Evolutionary conservation across 306 rosid genomes (phyloP).

Genomic region (Coriaria nepalensis): DNA sequence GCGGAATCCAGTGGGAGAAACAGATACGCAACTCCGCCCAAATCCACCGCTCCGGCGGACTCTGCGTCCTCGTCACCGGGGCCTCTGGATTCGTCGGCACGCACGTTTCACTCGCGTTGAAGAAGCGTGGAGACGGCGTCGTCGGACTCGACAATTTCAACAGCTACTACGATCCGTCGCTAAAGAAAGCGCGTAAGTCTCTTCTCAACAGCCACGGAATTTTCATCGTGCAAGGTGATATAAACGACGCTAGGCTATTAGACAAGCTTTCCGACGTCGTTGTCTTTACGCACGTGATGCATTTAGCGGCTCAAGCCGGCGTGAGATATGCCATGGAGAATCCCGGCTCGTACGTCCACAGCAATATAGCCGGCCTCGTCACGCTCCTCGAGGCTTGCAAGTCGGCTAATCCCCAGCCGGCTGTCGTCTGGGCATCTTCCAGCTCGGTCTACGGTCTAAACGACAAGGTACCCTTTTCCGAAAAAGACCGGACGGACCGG

Average conservation of each 20-base stretch:
- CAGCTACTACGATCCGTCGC: slow-evolving; percentile 42
- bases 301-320: slow-evolving; percentile 15
- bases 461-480: slow-evolving; percentile 51
- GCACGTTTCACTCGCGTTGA: slow-evolving; percentile 48
- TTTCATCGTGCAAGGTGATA: slow-evolving; percentile 42
- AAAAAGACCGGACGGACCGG: slow-evolving; percentile 43
- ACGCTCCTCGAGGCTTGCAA: slow-evolving; percentile 48
- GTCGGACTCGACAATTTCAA: slow-evolving; percentile 61
- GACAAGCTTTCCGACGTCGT: slow-evolving; percentile 15
- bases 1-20: slow-evolving; percentile 68
- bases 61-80: slow-evolving; percentile 51
- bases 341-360: slow-evolving; percentile 48
- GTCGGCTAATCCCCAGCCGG: slow-evolving; percentile 58
- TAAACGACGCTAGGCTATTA: slow-evolving; percentile 38
- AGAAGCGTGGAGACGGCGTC: slow-evolving; percentile 56
- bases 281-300: slow-evolving; percentile 13
- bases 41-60: slow-evolving; percentile 33
- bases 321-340: slow-evolving; percentile 33
- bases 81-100: slow-evolving; percentile 56
- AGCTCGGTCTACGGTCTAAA: slow-evolving; percentile 64
- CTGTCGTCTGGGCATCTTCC: slow-evolving; percentile 61
- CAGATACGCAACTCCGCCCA: slow-evolving; percentile 45
- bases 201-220: slow-evolving; percentile 32
- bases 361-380: slow-evolving; percentile 59
- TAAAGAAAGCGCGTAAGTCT: slow-evolving; percentile 38